Evolutionary conservation across 148 eudicot species (phyloP), one percentile per base, ranked within the genome.

Genomic region (Beta vulgaris): DNA sequence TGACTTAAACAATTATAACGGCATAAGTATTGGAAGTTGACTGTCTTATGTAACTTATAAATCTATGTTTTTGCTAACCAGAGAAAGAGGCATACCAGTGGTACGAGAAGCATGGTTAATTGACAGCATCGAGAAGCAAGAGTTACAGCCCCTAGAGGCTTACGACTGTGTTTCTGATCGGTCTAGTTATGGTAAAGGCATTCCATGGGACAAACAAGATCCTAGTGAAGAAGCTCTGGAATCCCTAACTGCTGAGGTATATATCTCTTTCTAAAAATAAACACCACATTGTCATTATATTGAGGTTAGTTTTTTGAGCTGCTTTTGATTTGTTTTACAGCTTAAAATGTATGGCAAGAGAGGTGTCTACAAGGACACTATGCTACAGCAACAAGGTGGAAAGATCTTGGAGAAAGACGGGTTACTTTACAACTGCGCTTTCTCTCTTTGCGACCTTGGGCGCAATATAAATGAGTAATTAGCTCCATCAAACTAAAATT

Each of bases 291-390:
- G 25, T 49, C 6, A 7, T 6, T 42, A 15, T 23, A 26, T 18
- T n/a, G 10, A 37, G 14, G 51, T 23, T 29, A 28, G 28, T 46
- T 23, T 18, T 13, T 19, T 13, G 11, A 3, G 3, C 26, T 77
- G 8, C 16, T 28, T 25, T 29, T 74, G n/a, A 21, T 31, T 35
- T 67, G 14, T 35, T 42, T 44, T 59, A 29, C 85, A 91, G 98
- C 71, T 91, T 6, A 93, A 93, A 80, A 72, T 91, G 62, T 88
- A 86, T 69, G 98, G 98, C 8, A 93, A 91, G 77, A 87, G 93
- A 79, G 95, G 93, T 18, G 97, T 93, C 23, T 91, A 91, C 82
- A 91, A 86, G 72, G 98, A 88, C 75, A 84, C 91, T 2, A 88
- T 82, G 88, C 53, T 93, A 80, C 88, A 91, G 58, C 85, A 90